phyloP scores from a whole-genome alignment of 257 asterid species.

The Solanum stenotomum region DNA sequence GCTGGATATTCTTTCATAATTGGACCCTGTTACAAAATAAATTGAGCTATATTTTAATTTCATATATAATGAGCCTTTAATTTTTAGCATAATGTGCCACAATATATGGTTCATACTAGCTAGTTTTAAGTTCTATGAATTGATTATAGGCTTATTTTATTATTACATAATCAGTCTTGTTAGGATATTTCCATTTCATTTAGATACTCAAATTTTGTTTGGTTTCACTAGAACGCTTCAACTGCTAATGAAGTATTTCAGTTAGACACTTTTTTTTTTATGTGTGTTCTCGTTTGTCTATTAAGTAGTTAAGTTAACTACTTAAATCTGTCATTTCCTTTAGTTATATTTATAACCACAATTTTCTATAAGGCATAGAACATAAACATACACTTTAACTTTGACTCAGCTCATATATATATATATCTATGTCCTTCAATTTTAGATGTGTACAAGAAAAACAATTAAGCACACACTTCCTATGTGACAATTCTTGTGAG shows the following conservation, averaged over 20 bases:
- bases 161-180: background rate
- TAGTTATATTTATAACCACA: background rate
- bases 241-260: too few species aligned
- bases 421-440: background rate
- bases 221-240: background rate
- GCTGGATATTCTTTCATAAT: slow-evolving; percentile 40
- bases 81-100: background rate
- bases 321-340: background rate
- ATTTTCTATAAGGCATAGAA: background rate
- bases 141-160: background rate
- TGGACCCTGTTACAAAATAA: slow-evolving; percentile 14
- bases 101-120: background rate
- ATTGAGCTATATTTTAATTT: background rate
- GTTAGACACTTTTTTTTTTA: background rate
- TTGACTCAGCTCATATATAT: background rate
- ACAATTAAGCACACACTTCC: background rate
- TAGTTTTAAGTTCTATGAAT: background rate
- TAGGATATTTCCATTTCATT: background rate
- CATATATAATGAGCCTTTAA: background rate
- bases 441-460: background rate
- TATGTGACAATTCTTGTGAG: background rate
- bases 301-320: background rate
- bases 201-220: too few species aligned
- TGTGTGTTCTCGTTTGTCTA: background rate
- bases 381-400: too few species aligned